Evolutionary conservation across 2,329 filamentous ascomycete species (phyloP).

Genomic region (Beauveria caledonica): DNA sequence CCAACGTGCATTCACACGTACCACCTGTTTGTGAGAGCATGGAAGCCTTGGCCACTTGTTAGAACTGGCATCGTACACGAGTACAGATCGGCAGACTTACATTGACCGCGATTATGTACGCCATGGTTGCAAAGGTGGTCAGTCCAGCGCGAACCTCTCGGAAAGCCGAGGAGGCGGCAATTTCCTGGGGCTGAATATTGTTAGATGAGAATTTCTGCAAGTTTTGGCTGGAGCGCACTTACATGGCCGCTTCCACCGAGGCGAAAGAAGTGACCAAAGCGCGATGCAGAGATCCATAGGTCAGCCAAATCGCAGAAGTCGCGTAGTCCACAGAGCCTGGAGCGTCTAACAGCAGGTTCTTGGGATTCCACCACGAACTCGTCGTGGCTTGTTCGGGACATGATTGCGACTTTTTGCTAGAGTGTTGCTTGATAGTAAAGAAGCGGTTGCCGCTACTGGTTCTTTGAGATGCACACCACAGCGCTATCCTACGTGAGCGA

Average conservation of each 20-base stretch:
- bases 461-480: not conserved
- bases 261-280: constrained; percentile 53
- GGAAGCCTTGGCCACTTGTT: constrained; percentile 42
- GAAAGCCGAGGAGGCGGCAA: constrained; percentile 62
- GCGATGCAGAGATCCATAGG: constrained; percentile 30
- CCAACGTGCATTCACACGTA: constrained; percentile 58
- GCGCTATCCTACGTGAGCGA: not conserved
- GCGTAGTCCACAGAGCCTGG: constrained; percentile 25
- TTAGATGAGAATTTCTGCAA: not conserved
- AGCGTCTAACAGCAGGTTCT: constrained; percentile 16
- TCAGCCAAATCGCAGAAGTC: constrained; percentile 29
- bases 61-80: constrained; percentile 5
- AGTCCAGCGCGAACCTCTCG: constrained; percentile 72
- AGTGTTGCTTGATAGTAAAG: not conserved
- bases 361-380: constrained; percentile 12
- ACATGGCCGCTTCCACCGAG: constrained; percentile 63
- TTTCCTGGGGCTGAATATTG: constrained; percentile 51
- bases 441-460: not conserved
- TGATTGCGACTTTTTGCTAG: not conserved
- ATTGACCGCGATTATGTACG: constrained; percentile 74
- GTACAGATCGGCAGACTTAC: constrained; percentile 27
- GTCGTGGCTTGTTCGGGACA: constrained; percentile 7
- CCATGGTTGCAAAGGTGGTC: constrained; percentile 75
- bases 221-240: constrained; percentile 21
- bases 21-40: constrained; percentile 71